Conservation (phyloP, 306 rosid genomes). For the Lablab purpureus region DNA sequence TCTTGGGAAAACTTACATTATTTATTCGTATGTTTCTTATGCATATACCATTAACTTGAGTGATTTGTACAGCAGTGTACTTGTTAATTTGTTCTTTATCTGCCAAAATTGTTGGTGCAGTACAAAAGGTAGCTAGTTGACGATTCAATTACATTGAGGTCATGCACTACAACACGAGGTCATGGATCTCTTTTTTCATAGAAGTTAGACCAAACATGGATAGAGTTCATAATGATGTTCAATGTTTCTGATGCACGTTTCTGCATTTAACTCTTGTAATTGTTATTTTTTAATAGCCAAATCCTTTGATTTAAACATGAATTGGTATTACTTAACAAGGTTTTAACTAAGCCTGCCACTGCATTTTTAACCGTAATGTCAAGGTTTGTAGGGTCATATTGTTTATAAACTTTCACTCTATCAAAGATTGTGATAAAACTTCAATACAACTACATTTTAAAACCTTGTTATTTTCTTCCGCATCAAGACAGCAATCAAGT, state of each 20-base stretch:
- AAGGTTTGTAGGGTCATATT: too few relatives aligned
- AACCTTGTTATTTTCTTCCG: background rate
- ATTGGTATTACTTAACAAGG: background rate
- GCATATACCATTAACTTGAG: background rate
- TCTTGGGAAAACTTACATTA: conserved; percentile 5
- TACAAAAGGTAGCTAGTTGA: background rate
- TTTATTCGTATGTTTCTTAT: background rate
- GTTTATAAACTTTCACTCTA: too few relatives aligned
- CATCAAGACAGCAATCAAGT: background rate
- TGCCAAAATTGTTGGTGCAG: background rate
- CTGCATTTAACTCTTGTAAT: background rate
- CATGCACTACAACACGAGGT: background rate
- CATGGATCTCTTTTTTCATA: background rate
- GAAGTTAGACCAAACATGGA: background rate
- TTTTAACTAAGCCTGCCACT: too few relatives aligned
- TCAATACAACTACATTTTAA: too few relatives aligned
- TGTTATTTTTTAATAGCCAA: background rate
- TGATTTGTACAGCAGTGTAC: conserved; percentile 3
- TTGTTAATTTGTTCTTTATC: background rate
- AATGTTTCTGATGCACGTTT: background rate
- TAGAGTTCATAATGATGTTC: background rate
- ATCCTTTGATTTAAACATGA: background rate
- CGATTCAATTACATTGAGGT: background rate
- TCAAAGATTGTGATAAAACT: too few relatives aligned
- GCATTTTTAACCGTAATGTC: too few relatives aligned